Evolutionary conservation across 306 rosid genomes (phyloP).

Genomic region (Dryas drummondii): DNA sequence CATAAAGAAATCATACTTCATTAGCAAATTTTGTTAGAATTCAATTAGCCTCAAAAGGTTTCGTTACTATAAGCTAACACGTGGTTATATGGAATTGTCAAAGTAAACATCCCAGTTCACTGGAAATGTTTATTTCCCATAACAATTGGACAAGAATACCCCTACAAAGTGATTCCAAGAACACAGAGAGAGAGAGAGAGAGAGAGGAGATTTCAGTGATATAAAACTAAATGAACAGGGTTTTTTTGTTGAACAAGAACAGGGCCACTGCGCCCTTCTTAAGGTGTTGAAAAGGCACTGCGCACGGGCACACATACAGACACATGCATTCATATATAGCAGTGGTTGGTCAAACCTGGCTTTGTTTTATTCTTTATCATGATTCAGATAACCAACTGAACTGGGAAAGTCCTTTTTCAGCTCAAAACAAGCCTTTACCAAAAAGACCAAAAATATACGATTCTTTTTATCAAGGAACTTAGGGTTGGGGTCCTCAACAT

Average conservation of each 20-base stretch:
- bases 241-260: background rate
- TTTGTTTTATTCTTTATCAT: background rate
- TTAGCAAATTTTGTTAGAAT: background rate
- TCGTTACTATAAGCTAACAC: background rate
- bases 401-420: background rate
- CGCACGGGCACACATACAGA: background rate
- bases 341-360: background rate
- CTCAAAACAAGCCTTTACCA: background rate
- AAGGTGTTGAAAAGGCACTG: no score
- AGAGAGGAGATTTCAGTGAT: background rate
- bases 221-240: background rate
- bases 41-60: background rate
- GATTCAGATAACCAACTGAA: background rate
- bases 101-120: background rate
- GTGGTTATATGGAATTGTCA: background rate
- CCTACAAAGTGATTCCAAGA: background rate
- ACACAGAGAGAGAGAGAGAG: no score
- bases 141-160: background rate
- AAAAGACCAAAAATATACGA: background rate
- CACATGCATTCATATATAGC: background rate
- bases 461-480: background rate
- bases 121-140: background rate
- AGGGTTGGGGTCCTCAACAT: background rate
- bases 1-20: background rate
- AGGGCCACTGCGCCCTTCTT: background rate